Conservation (phyloP, 2,329 filamentous ascomycete genomes). For the Colletotrichum camelliae region DNA sequence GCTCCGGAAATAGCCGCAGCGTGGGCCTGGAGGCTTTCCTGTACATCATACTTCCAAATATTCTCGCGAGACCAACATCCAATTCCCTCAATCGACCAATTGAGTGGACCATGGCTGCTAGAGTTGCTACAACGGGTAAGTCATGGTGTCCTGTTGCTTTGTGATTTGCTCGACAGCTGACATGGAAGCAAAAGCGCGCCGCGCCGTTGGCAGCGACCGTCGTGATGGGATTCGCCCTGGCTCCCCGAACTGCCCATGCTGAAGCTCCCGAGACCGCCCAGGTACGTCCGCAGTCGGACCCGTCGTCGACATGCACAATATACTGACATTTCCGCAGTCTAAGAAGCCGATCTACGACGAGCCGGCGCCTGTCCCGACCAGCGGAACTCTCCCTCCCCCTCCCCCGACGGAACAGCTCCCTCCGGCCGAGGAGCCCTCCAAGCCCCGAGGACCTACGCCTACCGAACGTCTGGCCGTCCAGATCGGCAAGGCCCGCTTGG, state of each 20-base stretch:
- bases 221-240: slow-evolving; percentile 53
- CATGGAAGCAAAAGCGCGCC: slow-evolving; percentile 46
- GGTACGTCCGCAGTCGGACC: background rate
- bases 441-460: slow-evolving; percentile 68
- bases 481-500: slow-evolving; percentile 80
- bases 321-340: slow-evolving; percentile 34
- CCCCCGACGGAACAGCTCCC: slow-evolving; percentile 36
- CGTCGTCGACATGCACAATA: background rate
- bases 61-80: slow-evolving; percentile 24
- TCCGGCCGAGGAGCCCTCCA: slow-evolving; percentile 28
- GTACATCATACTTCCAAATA: slow-evolving; percentile 25
- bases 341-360: slow-evolving; percentile 86
- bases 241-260: slow-evolving; percentile 54
- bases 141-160: background rate
- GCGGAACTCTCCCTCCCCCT: slow-evolving; percentile 34
- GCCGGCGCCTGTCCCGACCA: slow-evolving; percentile 51
- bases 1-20: slow-evolving; percentile 32
- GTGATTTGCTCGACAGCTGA: background rate
- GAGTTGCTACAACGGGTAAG: slow-evolving; percentile 63
- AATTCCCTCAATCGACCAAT: slow-evolving; percentile 41
- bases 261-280: slow-evolving; percentile 46
- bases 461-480: slow-evolving; percentile 88
- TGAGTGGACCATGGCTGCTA: slow-evolving; percentile 63
- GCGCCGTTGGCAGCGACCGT: slow-evolving; percentile 60
- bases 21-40: slow-evolving; percentile 15